Evolutionary conservation across 1,139 yeast genomes (phyloP).

Genomic region (Saccharomyces hybrid): DNA sequence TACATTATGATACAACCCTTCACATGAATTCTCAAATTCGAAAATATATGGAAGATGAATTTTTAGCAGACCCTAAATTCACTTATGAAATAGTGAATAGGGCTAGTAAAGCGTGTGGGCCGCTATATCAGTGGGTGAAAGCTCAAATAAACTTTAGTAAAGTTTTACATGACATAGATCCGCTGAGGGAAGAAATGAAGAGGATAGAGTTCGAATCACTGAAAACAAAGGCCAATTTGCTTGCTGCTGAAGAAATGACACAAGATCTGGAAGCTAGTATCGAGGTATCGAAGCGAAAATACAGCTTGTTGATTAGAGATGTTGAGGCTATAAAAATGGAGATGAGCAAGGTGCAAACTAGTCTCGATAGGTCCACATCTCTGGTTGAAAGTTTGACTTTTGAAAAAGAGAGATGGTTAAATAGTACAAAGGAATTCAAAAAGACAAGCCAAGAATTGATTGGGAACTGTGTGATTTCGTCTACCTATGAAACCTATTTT

Average conservation of each 20-base stretch:
- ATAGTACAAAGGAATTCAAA: constrained; percentile 46
- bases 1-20: constrained; percentile 57
- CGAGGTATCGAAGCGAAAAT: constrained; percentile 56
- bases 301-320: constrained; percentile 68
- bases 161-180: constrained; percentile 66
- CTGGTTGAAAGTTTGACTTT: constrained; percentile 56
- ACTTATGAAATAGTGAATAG: constrained; percentile 71
- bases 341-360: constrained; percentile 54
- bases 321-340: constrained; percentile 68
- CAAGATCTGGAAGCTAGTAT: constrained; percentile 64
- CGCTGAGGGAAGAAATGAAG: constrained; percentile 61
- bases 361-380: constrained; percentile 54
- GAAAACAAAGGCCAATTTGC: constrained; percentile 58
- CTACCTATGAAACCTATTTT: constrained; percentile 55
- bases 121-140: constrained; percentile 78
- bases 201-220: constrained; percentile 52
- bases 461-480: constrained; percentile 59
- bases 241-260: constrained; percentile 78
- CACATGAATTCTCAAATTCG: constrained; percentile 52
- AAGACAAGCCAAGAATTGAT: constrained; percentile 41
- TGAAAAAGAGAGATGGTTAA: constrained; percentile 73
- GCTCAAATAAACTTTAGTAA: constrained; percentile 74
- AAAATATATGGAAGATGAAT: constrained; percentile 49
- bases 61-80: constrained; percentile 56
- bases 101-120: constrained; percentile 96